Percentiles rank a stretch among this genome's conserved stretches.
Conservation (phyloP, 768 basidiomycete genomes). For the Termitomyces eurrhizus region DNA sequence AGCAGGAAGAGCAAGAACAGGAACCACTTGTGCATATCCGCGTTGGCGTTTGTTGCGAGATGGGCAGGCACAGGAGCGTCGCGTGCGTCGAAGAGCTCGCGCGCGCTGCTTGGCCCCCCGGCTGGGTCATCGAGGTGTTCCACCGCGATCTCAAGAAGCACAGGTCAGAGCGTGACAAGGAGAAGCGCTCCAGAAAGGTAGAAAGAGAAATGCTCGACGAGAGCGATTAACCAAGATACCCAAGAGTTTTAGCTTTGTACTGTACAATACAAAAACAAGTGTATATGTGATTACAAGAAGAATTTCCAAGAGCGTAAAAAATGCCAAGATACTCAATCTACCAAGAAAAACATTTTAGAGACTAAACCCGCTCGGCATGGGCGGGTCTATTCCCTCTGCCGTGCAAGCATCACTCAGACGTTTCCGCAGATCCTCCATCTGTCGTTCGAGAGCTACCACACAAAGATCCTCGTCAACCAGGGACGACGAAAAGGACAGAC, state of each 20-base stretch:
- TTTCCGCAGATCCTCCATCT: slow-evolving; percentile 45
- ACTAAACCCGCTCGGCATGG: slow-evolving; percentile 34
- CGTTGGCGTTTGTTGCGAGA: slow-evolving; percentile 9
- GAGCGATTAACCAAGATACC: not conserved
- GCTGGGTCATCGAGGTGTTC: not conserved
- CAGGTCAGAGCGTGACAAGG: slow-evolving; percentile 10
- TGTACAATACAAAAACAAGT: no score
- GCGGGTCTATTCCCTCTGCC: slow-evolving; percentile 35
- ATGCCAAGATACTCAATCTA: no score
- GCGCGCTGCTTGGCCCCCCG: slow-evolving; percentile 4
- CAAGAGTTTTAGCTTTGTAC: no score
- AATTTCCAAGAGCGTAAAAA: no score
- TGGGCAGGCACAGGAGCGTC: slow-evolving; percentile 10
- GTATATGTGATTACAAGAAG: no score
- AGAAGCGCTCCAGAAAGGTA: slow-evolving; percentile 5
- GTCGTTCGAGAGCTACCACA: slow-evolving; percentile 40
- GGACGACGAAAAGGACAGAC: not conserved
- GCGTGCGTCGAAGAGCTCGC: slow-evolving; percentile 14
- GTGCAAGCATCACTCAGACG: slow-evolving; percentile 47
- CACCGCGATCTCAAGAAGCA: not conserved
- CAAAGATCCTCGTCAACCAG: not conserved
- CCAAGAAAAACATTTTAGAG: slow-evolving; percentile 11
- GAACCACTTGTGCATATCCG: not conserved
- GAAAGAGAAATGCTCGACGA: not conserved
- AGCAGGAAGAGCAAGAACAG: no score